Base-by-base conservation (phyloP, 2,329 filamentous ascomycete genomes). In the Alternaria solani region DNA sequence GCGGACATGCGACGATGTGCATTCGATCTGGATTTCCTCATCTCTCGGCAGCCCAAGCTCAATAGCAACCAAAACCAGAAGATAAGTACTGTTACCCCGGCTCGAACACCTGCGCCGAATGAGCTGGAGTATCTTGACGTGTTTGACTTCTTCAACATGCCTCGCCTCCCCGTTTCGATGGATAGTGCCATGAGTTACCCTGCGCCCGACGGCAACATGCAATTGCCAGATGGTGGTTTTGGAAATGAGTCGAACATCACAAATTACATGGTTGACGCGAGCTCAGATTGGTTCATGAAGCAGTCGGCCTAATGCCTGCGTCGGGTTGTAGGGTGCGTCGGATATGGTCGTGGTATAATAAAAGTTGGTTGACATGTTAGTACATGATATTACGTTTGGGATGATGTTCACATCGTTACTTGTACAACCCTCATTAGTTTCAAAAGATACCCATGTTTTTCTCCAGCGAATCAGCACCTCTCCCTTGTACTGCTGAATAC, bases 121-220 rank as follows among this genome's bases (percentile, higher is more conserved):
- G 93, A 96, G 72, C 82, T 97, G 4, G 94, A 96, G 75, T 96
- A 96, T 74, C 82, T 97, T 3, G 93, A 97, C 70, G 91, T 97
- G 0, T 97, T 97, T 75, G 92, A 95, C 69, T 97, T 96, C 75
- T 97, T 97, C 83, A 97, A 97, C 74, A 88, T 96, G 57, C 94
- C 94, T 1, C 84, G 93, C 18, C 81, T 97, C 25, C 86, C 86
- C 0, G 78, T 81, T 0, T 75, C 74, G 1, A 73, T 76, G 61
- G 73, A 77, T 51, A 71, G 69, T 2, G 55, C 67, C 5, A 68
- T 72, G 49, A 71, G 65, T 7, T 76, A 75, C 54, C 66, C 71
- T n/a, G 66, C 71, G 2, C 65, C 67, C 8, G 72, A 73, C 41
- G 71, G 72, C 7, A 67, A 69, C 18, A 68, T 71, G 59, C 71